Conservation (phyloP, 176 grass and related monocot genomes). For the Oryza australiensis region DNA sequence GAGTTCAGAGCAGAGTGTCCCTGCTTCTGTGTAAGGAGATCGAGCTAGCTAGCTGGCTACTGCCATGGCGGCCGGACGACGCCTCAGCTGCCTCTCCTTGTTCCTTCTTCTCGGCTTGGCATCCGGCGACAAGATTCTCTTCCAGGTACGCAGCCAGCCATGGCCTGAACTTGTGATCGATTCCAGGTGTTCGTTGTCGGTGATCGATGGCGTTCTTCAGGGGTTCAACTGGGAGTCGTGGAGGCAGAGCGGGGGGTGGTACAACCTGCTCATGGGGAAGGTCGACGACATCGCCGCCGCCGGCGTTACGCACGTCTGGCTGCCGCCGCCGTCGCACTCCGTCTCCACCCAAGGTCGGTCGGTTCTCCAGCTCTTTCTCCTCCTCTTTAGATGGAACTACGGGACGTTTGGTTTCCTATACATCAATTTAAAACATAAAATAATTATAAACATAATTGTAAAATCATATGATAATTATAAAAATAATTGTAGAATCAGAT, state of each 20-base stretch:
- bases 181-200: not conserved
- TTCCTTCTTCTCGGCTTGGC: constrained; percentile 24
- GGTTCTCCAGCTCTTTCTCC: not conserved
- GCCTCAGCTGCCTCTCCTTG: constrained; percentile 26
- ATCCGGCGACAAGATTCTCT: constrained; percentile 48
- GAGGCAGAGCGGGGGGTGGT: constrained; percentile 68
- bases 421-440: no score
- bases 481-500: no score
- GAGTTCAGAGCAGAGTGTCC: not conserved
- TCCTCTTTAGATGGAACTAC: no score
- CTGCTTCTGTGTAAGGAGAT: not conserved
- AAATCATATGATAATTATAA: no score
- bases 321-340: constrained; percentile 73
- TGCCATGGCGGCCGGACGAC: constrained; percentile 5
- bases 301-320: constrained; percentile 73
- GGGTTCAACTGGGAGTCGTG: constrained; percentile 93
- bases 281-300: constrained; percentile 55
- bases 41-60: not conserved
- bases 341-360: constrained; percentile 54
- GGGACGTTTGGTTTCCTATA: no score
- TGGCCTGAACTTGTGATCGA: no score
- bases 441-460: no score
- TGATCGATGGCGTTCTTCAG: constrained; percentile 25
- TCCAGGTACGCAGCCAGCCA: constrained; percentile 44
- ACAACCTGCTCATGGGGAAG: constrained; percentile 60